These are phyloP conservation scores for Fusarium burgessii DNA, from an alignment of 2,329 filamentous ascomycete species.

Conservation along the genomic window DNA sequence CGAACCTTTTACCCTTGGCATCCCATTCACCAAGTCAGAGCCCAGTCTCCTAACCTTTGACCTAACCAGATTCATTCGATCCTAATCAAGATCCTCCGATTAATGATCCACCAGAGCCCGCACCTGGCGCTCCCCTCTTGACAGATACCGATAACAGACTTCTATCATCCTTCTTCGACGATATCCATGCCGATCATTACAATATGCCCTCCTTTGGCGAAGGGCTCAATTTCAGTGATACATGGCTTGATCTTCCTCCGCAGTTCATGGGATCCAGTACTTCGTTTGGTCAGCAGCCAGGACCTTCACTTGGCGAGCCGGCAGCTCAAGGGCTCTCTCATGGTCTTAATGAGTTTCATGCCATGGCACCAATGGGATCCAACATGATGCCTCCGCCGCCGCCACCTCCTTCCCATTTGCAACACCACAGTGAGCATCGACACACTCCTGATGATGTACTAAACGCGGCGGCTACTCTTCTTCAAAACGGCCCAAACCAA, in stretches of 20 bases:
- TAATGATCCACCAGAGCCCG: slow-evolving; percentile 69
- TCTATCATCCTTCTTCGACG: slow-evolving; percentile 69
- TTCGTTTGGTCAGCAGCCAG: slow-evolving; percentile 68
- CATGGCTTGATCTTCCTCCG: slow-evolving; percentile 71
- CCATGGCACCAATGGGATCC: slow-evolving; percentile 43
- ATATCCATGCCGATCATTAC: slow-evolving; percentile 64
- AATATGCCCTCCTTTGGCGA: slow-evolving; percentile 64
- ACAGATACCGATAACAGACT: slow-evolving; percentile 71
- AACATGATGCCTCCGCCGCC: slow-evolving; percentile 54
- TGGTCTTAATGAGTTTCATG: slow-evolving; percentile 38
- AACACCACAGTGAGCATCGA: slow-evolving; percentile 47
- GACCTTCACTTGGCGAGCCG: slow-evolving; percentile 45
- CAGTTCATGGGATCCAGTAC: slow-evolving; percentile 74
- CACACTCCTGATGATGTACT: slow-evolving; percentile 67
- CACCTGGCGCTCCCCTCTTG: slow-evolving; percentile 73
- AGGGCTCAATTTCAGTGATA: slow-evolving; percentile 61
- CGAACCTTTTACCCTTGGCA: neutral
- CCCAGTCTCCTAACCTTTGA: slow-evolving; percentile 44
- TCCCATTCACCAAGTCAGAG: neutral
- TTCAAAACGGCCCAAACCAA: slow-evolving; percentile 57
- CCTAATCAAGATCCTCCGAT: slow-evolving; percentile 59
- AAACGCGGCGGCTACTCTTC: slow-evolving; percentile 64
- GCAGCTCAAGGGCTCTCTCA: slow-evolving; percentile 38
- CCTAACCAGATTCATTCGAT: slow-evolving; percentile 59
- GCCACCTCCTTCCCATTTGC: slow-evolving; percentile 42